Percentiles rank a stretch among this genome's conserved stretches.
phyloP scores from a whole-genome alignment of 805 yeast species.

The Lipomyces lipofer region DNA sequence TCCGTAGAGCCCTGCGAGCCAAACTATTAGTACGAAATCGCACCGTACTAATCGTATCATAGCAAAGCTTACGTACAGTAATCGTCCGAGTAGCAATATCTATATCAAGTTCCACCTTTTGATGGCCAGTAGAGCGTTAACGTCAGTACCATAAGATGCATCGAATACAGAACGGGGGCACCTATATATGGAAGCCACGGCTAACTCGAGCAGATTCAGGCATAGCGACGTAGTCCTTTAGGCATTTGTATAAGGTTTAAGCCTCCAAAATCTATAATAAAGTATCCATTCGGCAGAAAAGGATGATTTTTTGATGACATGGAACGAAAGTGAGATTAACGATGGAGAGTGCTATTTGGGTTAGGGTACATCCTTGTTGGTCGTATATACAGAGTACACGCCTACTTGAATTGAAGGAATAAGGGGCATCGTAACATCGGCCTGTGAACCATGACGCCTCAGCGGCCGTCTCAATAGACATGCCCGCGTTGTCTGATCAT shows the following conservation, averaged over 20 bases:
- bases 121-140: constrained; percentile 24
- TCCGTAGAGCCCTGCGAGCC: constrained; percentile 72
- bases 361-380: too few species aligned
- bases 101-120: constrained; percentile 23
- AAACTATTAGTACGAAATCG: neutral
- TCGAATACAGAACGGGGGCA: constrained; percentile 3
- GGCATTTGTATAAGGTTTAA: neutral
- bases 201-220: constrained; percentile 20
- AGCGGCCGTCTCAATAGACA: too few species aligned
- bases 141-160: neutral
- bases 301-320: neutral
- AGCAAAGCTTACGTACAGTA: constrained; percentile 8
- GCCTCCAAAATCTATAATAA: neutral
- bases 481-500: too few species aligned
- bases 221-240: constrained; percentile 6
- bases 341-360: too few species aligned
- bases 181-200: constrained; percentile 31
- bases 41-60: neutral
- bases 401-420: too few species aligned
- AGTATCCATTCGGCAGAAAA: neutral
- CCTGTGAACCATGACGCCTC: too few species aligned
- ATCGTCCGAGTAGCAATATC: constrained; percentile 16
- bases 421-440: too few species aligned
- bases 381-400: too few species aligned
- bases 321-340: too few species aligned